Percentiles rank a stretch among this genome's conserved stretches.
Conservation (phyloP, 176 grass and related monocot species). For the Rhipidocladum racemiflorum region DNA sequence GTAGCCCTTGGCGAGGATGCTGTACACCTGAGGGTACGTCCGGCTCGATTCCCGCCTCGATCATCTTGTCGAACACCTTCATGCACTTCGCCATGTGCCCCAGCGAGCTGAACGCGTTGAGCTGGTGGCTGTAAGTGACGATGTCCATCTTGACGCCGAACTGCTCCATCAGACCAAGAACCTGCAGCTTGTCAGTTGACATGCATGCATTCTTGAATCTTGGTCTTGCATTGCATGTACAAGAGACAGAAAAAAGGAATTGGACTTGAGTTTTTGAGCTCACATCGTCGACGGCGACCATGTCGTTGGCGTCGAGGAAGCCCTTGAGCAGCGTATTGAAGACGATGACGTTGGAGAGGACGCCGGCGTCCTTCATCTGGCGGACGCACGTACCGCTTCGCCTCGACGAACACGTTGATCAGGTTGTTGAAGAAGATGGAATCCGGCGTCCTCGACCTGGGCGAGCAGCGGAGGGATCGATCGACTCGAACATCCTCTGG, state of each 20-base stretch:
- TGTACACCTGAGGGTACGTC: conserved; percentile 94
- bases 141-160: conserved; percentile 73
- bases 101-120: conserved; percentile 73
- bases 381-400: conserved; percentile 60
- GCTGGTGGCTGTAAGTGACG: conserved; percentile 91
- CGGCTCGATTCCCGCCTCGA: conserved; percentile 68
- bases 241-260: not conserved
- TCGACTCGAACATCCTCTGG: conserved; percentile 63
- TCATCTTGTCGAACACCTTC: conserved; percentile 72
- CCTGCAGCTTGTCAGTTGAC: conserved; percentile 22
- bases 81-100: conserved; percentile 76
- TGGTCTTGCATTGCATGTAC: not conserved
- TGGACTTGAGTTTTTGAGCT: conserved; percentile 13
- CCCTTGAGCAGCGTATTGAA: conserved; percentile 95
- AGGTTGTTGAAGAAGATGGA: conserved; percentile 90
- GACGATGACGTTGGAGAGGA: conserved; percentile 64
- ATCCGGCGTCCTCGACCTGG: conserved; percentile 61
- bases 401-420: conserved; percentile 89
- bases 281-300: conserved; percentile 62
- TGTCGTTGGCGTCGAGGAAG: conserved; percentile 71
- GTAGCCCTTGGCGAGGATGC: conserved; percentile 87
- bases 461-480: conserved; percentile 65
- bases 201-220: not conserved
- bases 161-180: conserved; percentile 70
- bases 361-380: conserved; percentile 67